These are phyloP conservation scores for Cryphonectria nitschkei DNA, from an alignment of 2,329 filamentous ascomycete genomes.

Conservation along the genomic window DNA sequence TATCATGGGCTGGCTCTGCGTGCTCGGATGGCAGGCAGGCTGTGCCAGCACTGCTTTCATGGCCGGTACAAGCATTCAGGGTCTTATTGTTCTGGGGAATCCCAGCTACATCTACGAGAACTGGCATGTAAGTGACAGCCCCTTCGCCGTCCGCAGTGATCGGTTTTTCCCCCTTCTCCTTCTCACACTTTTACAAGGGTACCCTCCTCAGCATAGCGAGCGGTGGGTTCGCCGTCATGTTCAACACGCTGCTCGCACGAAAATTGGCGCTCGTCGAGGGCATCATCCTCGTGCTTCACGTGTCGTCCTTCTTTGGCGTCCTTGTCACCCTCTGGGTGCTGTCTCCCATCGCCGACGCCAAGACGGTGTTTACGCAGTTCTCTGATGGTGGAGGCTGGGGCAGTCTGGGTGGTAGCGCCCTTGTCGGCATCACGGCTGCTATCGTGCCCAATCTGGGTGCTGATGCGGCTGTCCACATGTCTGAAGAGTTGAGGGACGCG, in stretches of 20 bases:
- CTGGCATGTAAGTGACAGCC: constrained; percentile 41
- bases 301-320: constrained; percentile 48
- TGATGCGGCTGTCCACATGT: constrained; percentile 38
- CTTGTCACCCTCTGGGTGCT: constrained; percentile 45
- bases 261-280: constrained; percentile 48
- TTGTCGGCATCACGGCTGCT: constrained; percentile 43
- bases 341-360: constrained; percentile 35
- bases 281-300: constrained; percentile 48
- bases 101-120: constrained; percentile 38
- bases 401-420: constrained; percentile 40
- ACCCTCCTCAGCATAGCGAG: constrained; percentile 1
- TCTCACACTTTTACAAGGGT: neutral
- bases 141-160: neutral
- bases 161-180: neutral
- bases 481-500: constrained; percentile 39
- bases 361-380: constrained; percentile 38
- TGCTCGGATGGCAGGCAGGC: constrained; percentile 50
- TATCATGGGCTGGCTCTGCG: constrained; percentile 50
- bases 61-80: constrained; percentile 49
- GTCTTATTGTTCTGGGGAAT: constrained; percentile 44
- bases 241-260: constrained; percentile 49
- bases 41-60: constrained; percentile 47
- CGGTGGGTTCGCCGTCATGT: constrained; percentile 41
- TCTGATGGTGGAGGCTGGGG: constrained; percentile 39
- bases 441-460: constrained; percentile 41